These are phyloP conservation scores for Candida takata DNA, from an alignment of 805 yeast species.

Conservation along the genomic window DNA sequence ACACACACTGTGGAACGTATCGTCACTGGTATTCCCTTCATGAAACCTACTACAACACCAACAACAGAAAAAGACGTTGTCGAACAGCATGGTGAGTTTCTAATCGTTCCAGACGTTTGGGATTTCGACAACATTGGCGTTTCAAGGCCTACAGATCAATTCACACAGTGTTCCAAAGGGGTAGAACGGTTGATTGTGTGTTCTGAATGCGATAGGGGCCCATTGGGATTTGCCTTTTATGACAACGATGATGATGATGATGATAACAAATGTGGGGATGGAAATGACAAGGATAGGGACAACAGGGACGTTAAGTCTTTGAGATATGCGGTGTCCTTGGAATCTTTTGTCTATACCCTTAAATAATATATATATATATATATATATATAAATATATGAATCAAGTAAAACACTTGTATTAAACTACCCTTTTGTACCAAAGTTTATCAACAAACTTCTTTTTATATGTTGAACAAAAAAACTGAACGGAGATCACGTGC, in stretches of 20 bases:
- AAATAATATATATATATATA: too few species aligned
- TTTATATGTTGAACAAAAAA: too few species aligned
- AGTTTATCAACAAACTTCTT: too few species aligned
- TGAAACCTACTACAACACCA: too few species aligned
- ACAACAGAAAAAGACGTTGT: not conserved
- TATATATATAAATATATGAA: too few species aligned
- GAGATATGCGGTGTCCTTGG: constrained; percentile 37
- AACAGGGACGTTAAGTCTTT: constrained; percentile 32
- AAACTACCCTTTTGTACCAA: too few species aligned
- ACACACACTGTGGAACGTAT: too few species aligned
- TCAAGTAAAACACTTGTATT: too few species aligned
- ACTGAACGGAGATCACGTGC: too few species aligned
- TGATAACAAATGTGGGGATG: too few species aligned
- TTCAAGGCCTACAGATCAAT: constrained; percentile 30
- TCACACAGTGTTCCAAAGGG: constrained; percentile 18
- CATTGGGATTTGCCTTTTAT: constrained; percentile 59
- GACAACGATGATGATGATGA: constrained; percentile 13
- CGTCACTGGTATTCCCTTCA: constrained; percentile 5
- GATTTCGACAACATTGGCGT: constrained; percentile 77
- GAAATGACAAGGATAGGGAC: too few species aligned
- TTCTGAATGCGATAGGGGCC: constrained; percentile 75
- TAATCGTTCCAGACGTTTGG: constrained; percentile 56
- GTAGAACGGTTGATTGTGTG: constrained; percentile 55
- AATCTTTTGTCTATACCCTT: too few species aligned
- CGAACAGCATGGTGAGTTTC: constrained; percentile 25